These are phyloP conservation scores for Aspergillus tamarii DNA, from an alignment of 2,329 filamentous ascomycete genomes.

Conservation along the genomic window DNA sequence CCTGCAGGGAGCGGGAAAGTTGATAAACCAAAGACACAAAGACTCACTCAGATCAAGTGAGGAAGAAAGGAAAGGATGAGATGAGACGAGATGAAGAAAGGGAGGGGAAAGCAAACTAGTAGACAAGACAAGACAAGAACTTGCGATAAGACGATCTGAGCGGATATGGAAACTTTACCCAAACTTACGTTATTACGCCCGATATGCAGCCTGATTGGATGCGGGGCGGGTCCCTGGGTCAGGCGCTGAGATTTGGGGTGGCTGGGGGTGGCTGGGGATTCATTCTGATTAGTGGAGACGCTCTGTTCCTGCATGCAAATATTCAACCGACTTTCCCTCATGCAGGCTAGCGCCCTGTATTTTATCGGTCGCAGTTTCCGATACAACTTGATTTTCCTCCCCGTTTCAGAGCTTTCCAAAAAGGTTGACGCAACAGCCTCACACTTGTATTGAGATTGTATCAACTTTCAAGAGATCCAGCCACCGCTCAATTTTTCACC, in stretches of 20 bases:
- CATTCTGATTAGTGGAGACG: not conserved
- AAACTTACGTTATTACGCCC: not conserved
- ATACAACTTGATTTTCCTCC: not conserved
- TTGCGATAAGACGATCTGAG: not conserved
- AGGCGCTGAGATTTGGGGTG: not conserved
- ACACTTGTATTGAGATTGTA: not conserved
- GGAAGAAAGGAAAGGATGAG: not conserved
- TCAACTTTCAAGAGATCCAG: not conserved
- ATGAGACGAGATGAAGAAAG: not conserved
- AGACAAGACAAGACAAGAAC: not conserved
- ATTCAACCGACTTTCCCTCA: not conserved
- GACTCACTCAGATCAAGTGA: not conserved
- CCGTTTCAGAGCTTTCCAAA: not conserved
- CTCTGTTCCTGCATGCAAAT: not conserved
- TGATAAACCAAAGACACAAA: not conserved
- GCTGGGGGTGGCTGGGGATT: slow-evolving; percentile 3
- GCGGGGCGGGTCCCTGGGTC: not conserved
- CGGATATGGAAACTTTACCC: not conserved
- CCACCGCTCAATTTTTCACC: not conserved
- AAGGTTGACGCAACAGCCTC: not conserved
- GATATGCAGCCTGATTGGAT: not conserved
- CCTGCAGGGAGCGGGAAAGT: not conserved
- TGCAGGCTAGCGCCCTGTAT: not conserved
- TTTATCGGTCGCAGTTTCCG: not conserved
- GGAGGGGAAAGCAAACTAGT: not conserved